Percentiles rank a stretch among this genome's conserved stretches.
Conservation (phyloP, 2,329 filamentous ascomycete genomes). For the Ascochyta fabae region DNA sequence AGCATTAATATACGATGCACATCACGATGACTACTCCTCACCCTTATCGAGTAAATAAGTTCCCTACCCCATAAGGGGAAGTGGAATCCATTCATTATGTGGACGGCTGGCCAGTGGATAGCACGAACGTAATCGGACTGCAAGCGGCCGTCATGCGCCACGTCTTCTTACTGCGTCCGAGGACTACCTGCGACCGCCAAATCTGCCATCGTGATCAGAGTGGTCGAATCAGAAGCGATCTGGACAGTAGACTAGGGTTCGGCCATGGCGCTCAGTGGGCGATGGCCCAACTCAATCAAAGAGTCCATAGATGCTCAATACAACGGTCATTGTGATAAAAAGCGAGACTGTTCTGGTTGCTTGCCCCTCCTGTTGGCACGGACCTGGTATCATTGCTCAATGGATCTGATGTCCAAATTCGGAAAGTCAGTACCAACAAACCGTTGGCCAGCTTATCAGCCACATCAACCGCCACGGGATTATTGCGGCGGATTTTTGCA, state of each 20-base stretch:
- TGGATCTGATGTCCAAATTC: slow-evolving; percentile 41
- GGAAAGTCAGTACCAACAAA: slow-evolving; percentile 29
- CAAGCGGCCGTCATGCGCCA: slow-evolving; percentile 30
- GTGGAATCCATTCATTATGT: slow-evolving; percentile 34
- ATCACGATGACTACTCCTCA: slow-evolving; percentile 21
- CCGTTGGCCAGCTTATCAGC: slow-evolving; percentile 26
- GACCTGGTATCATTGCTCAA: slow-evolving; percentile 22
- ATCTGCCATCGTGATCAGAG: slow-evolving; percentile 38
- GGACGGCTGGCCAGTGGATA: slow-evolving; percentile 29
- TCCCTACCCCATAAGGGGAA: slow-evolving; percentile 37
- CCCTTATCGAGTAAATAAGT: slow-evolving; percentile 35
- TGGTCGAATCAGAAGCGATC: slow-evolving; percentile 12
- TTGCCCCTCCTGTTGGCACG: slow-evolving; percentile 37
- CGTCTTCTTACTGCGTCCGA: slow-evolving; percentile 18
- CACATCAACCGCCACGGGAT: slow-evolving; percentile 17
- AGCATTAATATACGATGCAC: slow-evolving; percentile 32
- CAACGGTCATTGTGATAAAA: slow-evolving; percentile 30
- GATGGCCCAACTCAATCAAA: slow-evolving; percentile 19
- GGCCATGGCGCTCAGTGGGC: slow-evolving; percentile 18
- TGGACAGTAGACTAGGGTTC: slow-evolving; percentile 16
- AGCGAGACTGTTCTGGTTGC: slow-evolving; percentile 30
- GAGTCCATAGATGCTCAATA: slow-evolving; percentile 20
- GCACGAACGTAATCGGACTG: slow-evolving; percentile 35
- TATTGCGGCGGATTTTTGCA: slow-evolving; percentile 19
- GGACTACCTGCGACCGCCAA: slow-evolving; percentile 13